phyloP scores from a whole-genome alignment of 2,329 filamentous ascomycete species.

The Colletotrichum magnum region DNA sequence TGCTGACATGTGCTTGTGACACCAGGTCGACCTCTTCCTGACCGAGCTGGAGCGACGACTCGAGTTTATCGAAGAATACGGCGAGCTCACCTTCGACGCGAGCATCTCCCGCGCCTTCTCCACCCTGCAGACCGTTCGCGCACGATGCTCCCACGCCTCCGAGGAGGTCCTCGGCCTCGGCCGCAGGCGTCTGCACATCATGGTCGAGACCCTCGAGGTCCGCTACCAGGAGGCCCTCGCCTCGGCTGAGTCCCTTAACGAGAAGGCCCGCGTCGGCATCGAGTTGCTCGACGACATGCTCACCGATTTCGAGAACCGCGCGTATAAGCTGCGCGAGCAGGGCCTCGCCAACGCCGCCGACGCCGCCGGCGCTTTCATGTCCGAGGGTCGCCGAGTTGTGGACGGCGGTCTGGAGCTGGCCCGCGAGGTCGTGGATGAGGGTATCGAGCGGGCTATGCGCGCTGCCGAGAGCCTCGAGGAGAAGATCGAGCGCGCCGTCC shows the following conservation, averaged over 20 bases:
- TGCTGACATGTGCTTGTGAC: conserved; percentile 26
- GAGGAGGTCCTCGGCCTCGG: conserved; percentile 92
- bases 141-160: conserved; percentile 89
- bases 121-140: conserved; percentile 87
- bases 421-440: conserved; percentile 82
- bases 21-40: conserved; percentile 83
- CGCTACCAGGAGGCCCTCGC: conserved; percentile 89
- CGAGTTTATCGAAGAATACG: conserved; percentile 90
- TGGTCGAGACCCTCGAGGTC: conserved; percentile 92
- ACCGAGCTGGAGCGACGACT: conserved; percentile 88
- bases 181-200: conserved; percentile 84
- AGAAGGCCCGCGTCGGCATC: conserved; percentile 91
- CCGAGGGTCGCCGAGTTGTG: conserved; percentile 83
- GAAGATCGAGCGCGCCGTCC: conserved; percentile 84
- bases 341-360: conserved; percentile 77
- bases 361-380: conserved; percentile 80
- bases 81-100: conserved; percentile 85
- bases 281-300: conserved; percentile 89
- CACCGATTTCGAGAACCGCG: conserved; percentile 85
- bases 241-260: conserved; percentile 88
- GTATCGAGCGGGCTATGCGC: conserved; percentile 84
- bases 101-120: conserved; percentile 88
- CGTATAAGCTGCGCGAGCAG: conserved; percentile 83
- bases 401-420: conserved; percentile 84
- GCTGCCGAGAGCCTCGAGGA: conserved; percentile 88